These are phyloP conservation scores for Leptomonas seymouri DNA, from an alignment of 208 protist genomes.

Conservation along the genomic window DNA sequence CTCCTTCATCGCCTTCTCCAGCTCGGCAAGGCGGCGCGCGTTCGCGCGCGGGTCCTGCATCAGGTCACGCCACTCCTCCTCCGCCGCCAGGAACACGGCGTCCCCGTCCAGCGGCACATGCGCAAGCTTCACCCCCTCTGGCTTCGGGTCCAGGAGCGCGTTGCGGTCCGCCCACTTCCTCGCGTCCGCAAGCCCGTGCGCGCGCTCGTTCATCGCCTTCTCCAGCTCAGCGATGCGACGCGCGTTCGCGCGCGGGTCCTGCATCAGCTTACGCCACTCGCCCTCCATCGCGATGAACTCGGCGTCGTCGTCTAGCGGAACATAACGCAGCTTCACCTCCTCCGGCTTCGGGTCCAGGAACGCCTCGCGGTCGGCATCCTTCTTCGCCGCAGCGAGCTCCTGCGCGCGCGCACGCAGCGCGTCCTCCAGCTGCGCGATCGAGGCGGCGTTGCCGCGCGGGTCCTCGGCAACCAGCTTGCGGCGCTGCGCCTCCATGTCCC, in stretches of 20 bases:
- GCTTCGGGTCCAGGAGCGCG: slow-evolving; percentile 37
- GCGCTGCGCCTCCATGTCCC: slow-evolving; percentile 56
- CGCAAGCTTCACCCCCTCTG: slow-evolving; percentile 59
- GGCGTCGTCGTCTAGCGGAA: slow-evolving; percentile 61
- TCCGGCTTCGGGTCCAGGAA: slow-evolving; percentile 62
- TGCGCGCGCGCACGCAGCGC: slow-evolving; percentile 58
- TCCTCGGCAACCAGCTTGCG: slow-evolving; percentile 54
- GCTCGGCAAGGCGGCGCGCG: slow-evolving; percentile 4
- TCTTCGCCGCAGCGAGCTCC: slow-evolving; percentile 60
- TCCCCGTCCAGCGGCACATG: slow-evolving; percentile 55
- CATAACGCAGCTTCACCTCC: slow-evolving; percentile 59
- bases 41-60: slow-evolving; percentile 44
- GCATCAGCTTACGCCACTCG: slow-evolving; percentile 42
- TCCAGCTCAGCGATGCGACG: slow-evolving; percentile 33
- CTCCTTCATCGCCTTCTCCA: slow-evolving; percentile 31
- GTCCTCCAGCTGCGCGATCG: slow-evolving; percentile 61
- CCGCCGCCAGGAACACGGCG: slow-evolving; percentile 33
- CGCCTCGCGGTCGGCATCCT: slow-evolving; percentile 47
- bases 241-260: slow-evolving; percentile 50
- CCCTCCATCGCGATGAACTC: slow-evolving; percentile 60
- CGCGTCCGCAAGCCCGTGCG: slow-evolving; percentile 41
- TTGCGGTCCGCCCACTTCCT: slow-evolving; percentile 44
- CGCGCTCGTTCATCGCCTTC: slow-evolving; percentile 50
- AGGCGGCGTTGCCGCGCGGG: slow-evolving; percentile 40
- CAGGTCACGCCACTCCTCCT: slow-evolving; percentile 37